These are phyloP conservation scores for Podospora pseudopauciseta DNA, from an alignment of 495 filamentous ascomycete genomes.

Conservation along the genomic window DNA sequence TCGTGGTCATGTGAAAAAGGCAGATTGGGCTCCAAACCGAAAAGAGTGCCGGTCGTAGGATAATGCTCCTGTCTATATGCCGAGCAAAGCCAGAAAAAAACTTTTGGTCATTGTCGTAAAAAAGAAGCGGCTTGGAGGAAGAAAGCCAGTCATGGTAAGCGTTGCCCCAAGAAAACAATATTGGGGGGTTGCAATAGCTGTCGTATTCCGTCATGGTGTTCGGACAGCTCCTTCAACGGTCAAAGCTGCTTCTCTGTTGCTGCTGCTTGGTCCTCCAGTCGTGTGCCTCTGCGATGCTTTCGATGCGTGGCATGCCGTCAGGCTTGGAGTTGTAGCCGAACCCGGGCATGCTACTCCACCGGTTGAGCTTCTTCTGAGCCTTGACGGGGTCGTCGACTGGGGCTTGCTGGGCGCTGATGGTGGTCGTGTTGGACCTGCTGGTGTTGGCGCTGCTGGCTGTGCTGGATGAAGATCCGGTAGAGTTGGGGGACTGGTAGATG, in stretches of 20 bases:
- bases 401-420: slow-evolving; percentile 1
- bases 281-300: slow-evolving; percentile 11
- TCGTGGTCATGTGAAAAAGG: not conserved
- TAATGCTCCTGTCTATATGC: slow-evolving; percentile 15
- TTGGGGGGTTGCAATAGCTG: not conserved
- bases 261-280: slow-evolving; percentile 10
- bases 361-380: slow-evolving; percentile 39
- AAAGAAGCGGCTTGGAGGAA: slow-evolving; percentile 3
- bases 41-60: slow-evolving; percentile 3
- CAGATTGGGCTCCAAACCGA: not conserved
- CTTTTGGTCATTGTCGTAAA: slow-evolving; percentile 15
- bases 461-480: slow-evolving; percentile 46
- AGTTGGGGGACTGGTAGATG: slow-evolving; percentile 58
- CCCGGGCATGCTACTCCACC: slow-evolving; percentile 48
- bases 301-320: slow-evolving; percentile 14
- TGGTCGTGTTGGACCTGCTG: slow-evolving; percentile 13
- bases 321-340: slow-evolving; percentile 35
- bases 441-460: slow-evolving; percentile 34
- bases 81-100: slow-evolving; percentile 6
- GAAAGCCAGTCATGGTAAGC: not conserved
- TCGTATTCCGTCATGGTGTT: not conserved
- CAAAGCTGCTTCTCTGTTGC: slow-evolving; percentile 14
- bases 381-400: slow-evolving; percentile 7
- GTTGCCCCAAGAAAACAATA: not conserved
- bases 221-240: slow-evolving; percentile 9